Conservation (phyloP, 805 yeast species). For the Schwanniomyces sp. region DNA sequence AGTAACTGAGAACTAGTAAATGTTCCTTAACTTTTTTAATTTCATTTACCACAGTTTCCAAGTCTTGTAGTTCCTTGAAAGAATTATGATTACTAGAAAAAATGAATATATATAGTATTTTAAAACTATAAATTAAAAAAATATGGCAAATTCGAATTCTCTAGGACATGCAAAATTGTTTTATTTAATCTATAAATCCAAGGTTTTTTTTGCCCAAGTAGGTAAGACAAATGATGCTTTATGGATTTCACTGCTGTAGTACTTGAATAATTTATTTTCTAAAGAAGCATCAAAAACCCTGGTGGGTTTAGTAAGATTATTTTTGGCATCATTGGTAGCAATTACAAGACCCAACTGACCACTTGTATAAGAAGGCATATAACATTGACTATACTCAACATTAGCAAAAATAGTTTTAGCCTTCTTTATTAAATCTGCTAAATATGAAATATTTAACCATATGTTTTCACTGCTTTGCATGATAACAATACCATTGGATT, state of each 20-base stretch:
- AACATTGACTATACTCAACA: conserved; percentile 70
- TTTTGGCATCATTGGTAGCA: conserved; percentile 56
- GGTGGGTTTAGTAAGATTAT: conserved; percentile 50
- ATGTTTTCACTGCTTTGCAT: conserved; percentile 78
- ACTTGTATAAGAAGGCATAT: conserved; percentile 85
- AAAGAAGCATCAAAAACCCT: conserved; percentile 44
- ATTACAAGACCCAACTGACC: conserved; percentile 83
- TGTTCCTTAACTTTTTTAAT: too few relatives aligned
- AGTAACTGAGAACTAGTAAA: too few relatives aligned
- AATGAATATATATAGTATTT: not conserved
- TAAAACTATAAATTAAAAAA: not conserved
- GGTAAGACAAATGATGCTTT: conserved; percentile 75
- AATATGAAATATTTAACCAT: conserved; percentile 64
- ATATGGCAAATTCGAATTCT: too few relatives aligned
- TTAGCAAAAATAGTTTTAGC: conserved; percentile 58
- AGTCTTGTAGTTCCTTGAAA: too few relatives aligned
- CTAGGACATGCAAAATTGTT: conserved; percentile 5
- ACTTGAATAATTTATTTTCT: conserved; percentile 54
- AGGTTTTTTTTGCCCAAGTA: conserved; percentile 61
- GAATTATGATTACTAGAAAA: not conserved
- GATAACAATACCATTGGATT: conserved; percentile 65
- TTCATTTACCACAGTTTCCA: too few relatives aligned
- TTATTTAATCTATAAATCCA: conserved; percentile 8
- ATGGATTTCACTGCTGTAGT: conserved; percentile 69
- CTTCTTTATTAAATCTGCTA: conserved; percentile 46